phyloP scores from a whole-genome alignment of 768 basidiomycete species.

The Crucibulum laeve region DNA sequence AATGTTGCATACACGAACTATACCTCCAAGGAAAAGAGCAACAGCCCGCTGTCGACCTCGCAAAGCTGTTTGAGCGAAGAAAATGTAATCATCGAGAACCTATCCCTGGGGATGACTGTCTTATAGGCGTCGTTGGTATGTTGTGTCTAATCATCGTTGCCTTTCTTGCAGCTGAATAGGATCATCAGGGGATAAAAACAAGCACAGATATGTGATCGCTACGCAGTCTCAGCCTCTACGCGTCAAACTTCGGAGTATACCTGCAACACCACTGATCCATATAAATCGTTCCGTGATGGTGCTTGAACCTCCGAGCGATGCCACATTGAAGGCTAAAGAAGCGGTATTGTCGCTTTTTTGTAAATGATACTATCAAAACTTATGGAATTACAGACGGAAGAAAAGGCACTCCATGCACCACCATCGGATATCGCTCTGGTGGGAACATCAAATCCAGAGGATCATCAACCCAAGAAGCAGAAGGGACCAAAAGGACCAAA shows the following conservation, averaged over 20 bases:
- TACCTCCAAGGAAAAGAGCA: slow-evolving; percentile 76
- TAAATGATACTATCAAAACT: background rate
- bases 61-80: slow-evolving; percentile 89
- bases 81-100: slow-evolving; percentile 93
- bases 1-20: slow-evolving; percentile 93
- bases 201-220: slow-evolving; percentile 89
- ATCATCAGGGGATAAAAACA: slow-evolving; percentile 71
- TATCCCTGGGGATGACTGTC: slow-evolving; percentile 82
- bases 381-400: slow-evolving; percentile 50
- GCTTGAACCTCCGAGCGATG: slow-evolving; percentile 83
- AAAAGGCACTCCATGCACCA: slow-evolving; percentile 50
- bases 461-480: slow-evolving; percentile 46
- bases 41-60: slow-evolving; percentile 80
- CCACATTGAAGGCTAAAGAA: slow-evolving; percentile 67
- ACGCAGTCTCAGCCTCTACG: slow-evolving; percentile 79
- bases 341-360: slow-evolving; percentile 33
- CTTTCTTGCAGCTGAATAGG: too few relatives aligned
- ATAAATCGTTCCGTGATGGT: slow-evolving; percentile 91
- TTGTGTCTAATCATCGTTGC: slow-evolving; percentile 2
- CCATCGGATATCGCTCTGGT: slow-evolving; percentile 43
- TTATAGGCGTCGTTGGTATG: slow-evolving; percentile 77
- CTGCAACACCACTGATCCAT: slow-evolving; percentile 87
- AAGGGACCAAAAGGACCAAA: slow-evolving; percentile 86
- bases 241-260: slow-evolving; percentile 60
- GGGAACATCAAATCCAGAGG: slow-evolving; percentile 25